Conservation (phyloP, 2,329 filamentous ascomycete genomes). For the Ophiobolus disseminans region DNA sequence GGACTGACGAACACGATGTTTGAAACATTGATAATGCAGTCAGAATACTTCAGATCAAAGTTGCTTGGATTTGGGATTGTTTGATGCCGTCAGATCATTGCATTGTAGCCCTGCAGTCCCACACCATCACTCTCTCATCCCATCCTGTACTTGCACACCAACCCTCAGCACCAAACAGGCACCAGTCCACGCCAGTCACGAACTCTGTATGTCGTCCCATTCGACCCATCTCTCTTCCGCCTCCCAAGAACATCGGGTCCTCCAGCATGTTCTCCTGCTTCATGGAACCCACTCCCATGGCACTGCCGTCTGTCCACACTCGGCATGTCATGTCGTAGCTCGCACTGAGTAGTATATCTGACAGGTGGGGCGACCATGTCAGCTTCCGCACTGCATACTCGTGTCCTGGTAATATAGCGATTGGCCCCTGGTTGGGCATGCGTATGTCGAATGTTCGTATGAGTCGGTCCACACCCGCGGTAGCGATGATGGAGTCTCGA, state of each 20-base stretch:
- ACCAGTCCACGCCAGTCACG: slow-evolving; percentile 96
- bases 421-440: slow-evolving; percentile 73
- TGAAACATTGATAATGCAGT: no score
- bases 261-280: slow-evolving; percentile 45
- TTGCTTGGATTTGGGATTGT: no score
- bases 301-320: slow-evolving; percentile 85
- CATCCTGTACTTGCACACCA: slow-evolving; percentile 96
- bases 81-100: slow-evolving; percentile 22
- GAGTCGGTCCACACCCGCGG: slow-evolving; percentile 84
- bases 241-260: slow-evolving; percentile 50
- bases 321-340: slow-evolving; percentile 99
- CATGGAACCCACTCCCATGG: slow-evolving; percentile 50
- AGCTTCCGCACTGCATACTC: slow-evolving; percentile 87
- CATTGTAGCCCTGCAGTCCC: slow-evolving; percentile 81
- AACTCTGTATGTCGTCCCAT: slow-evolving; percentile 98
- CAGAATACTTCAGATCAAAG: no score
- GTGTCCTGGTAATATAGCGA: slow-evolving; percentile 80
- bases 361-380: slow-evolving; percentile 93
- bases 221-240: slow-evolving; percentile 77
- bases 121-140: slow-evolving; percentile 90
- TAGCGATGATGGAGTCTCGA: slow-evolving; percentile 80
- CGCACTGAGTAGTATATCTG: slow-evolving; percentile 83
- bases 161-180: slow-evolving; percentile 90
- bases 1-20: no score
- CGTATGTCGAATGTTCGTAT: slow-evolving; percentile 92